Percentiles rank a stretch among this genome's conserved stretches.
phyloP scores from a whole-genome alignment of 139 green algal genomes.

The Gonium pectorale region DNA sequence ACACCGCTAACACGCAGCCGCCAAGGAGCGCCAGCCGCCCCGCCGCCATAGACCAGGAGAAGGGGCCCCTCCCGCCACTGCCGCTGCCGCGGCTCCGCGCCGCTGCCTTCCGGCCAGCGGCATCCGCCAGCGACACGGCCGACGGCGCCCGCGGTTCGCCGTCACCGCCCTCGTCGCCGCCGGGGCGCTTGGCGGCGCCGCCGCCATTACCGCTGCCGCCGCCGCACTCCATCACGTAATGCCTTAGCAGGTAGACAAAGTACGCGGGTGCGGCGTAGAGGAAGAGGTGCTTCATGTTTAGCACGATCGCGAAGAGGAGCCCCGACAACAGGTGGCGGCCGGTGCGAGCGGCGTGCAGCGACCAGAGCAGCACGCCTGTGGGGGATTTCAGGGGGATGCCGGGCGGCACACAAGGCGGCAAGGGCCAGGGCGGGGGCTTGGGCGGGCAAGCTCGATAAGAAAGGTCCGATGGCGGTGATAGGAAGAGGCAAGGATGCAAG shows the following conservation, averaged over 20 bases:
- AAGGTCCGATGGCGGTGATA: no score
- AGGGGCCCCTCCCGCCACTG: no score
- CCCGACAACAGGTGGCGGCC: slow-evolving; percentile 51
- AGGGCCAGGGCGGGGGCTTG: no score
- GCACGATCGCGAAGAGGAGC: slow-evolving; percentile 84
- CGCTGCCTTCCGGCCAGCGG: no score
- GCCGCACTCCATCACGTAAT: slow-evolving; percentile 75
- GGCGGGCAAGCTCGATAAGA: no score
- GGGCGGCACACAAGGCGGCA: no score
- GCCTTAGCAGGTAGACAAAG: slow-evolving; percentile 82
- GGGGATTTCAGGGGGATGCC: not conserved
- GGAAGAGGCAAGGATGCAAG: no score
- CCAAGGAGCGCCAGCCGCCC: slow-evolving; percentile 66
- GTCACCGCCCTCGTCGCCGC: not conserved
- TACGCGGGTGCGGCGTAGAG: slow-evolving; percentile 86
- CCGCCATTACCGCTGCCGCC: not conserved
- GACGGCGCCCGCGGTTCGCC: not conserved
- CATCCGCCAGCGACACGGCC: no score
- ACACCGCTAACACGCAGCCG: slow-evolving; percentile 62
- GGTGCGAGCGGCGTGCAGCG: slow-evolving; percentile 58
- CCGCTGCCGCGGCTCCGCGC: no score
- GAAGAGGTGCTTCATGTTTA: slow-evolving; percentile 97
- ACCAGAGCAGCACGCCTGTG: slow-evolving; percentile 82
- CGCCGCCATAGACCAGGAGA: no score
- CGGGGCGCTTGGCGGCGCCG: no score